phyloP scores from a whole-genome alignment of 1,284 basidiomycete genomes.

The Trametes sp. region DNA sequence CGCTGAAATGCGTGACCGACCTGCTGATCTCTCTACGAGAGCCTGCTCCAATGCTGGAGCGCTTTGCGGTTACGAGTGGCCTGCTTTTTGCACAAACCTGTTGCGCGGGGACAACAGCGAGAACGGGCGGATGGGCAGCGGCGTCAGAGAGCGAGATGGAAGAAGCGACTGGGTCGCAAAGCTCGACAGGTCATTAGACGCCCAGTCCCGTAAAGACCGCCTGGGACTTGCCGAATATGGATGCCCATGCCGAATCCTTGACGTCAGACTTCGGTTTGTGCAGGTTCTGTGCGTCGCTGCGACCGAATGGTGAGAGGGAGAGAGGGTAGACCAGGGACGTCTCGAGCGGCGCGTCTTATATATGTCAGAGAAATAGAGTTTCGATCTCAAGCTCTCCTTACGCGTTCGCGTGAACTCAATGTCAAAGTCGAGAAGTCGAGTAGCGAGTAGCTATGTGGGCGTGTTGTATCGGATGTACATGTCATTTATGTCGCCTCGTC shows the following conservation, averaged over 20 bases:
- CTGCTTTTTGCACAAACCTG: not conserved
- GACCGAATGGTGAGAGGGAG: too few relatives aligned
- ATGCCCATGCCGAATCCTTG: not conserved
- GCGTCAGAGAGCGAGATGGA: conserved; percentile 1
- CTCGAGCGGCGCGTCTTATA: too few relatives aligned
- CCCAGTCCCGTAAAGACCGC: conserved; percentile 1
- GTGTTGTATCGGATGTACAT: not conserved
- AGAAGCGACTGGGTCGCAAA: conserved; percentile 13
- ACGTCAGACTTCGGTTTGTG: too few relatives aligned
- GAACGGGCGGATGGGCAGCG: not conserved
- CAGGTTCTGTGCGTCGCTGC: too few relatives aligned
- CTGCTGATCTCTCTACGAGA: conserved; percentile 4
- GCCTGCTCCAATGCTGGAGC: not conserved
- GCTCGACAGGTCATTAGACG: conserved; percentile 4
- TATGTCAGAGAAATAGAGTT: too few relatives aligned
- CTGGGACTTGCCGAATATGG: conserved; percentile 3
- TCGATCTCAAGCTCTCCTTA: too few relatives aligned
- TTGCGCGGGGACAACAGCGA: not conserved
- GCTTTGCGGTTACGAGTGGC: not conserved
- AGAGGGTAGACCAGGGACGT: too few relatives aligned
- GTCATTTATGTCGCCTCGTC: not conserved
- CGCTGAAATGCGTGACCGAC: not conserved
- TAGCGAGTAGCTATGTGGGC: not conserved
- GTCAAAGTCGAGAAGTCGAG: not conserved
- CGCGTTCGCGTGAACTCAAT: too few relatives aligned